Percentiles rank a stretch among this genome's conserved stretches.
phyloP scores from a whole-genome alignment of 306 rosid species.

The Cicer cuneatum region DNA sequence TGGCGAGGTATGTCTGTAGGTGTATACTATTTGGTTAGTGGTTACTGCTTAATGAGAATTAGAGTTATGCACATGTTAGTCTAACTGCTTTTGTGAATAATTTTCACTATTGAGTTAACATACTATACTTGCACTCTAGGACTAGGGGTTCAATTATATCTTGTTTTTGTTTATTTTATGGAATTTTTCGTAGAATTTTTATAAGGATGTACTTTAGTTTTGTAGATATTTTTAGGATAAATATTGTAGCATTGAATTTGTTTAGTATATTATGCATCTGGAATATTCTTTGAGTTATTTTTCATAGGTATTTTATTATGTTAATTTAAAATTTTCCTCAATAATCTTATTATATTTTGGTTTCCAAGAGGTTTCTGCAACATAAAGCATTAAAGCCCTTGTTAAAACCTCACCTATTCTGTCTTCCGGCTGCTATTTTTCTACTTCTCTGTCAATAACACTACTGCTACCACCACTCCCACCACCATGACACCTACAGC shows the following conservation, averaged over 20 bases:
- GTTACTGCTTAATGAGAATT: neutral
- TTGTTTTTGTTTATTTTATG: neutral
- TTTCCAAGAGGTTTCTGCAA: conserved; percentile 29
- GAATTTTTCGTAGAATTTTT: neutral
- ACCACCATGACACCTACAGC: neutral
- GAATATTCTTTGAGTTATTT: neutral
- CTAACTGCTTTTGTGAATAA: neutral
- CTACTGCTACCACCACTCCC: neutral
- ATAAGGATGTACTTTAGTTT: neutral
- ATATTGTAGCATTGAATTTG: conserved; percentile 27
- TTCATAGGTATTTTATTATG: neutral
- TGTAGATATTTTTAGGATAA: neutral
- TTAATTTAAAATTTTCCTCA: conserved; percentile 39
- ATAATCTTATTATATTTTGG: neutral
- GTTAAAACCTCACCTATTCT: neutral
- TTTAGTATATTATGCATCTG: conserved; percentile 3
- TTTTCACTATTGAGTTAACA: conserved; percentile 17
- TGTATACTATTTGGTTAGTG: conserved; percentile 20
- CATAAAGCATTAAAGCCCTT: conserved; percentile 15
- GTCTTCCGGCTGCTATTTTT: neutral
- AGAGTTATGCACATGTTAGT: conserved; percentile 25
- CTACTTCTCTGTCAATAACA: neutral
- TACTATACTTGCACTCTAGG: neutral
- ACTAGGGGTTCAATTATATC: conserved; percentile 5
- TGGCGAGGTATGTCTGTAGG: conserved; percentile 74